Percentiles rank a stretch among this genome's conserved stretches.
Evolutionary conservation across 2,329 filamentous ascomycete genomes (phyloP).

Genomic region (Ceratocystis cubensis): DNA sequence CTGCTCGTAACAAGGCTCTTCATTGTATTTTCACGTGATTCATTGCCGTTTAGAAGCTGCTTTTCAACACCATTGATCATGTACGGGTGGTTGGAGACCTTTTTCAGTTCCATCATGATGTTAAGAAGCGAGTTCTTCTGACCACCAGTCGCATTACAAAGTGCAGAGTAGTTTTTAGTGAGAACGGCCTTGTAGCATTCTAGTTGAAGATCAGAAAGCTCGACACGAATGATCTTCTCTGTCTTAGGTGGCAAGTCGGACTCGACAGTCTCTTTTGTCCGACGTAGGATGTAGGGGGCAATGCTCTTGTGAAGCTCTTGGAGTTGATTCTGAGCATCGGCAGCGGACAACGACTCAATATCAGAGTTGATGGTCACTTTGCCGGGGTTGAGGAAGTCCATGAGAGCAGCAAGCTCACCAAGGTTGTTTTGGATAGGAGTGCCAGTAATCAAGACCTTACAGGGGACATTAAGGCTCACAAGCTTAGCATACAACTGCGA

Average conservation of each 20-base stretch:
- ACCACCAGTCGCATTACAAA: slow-evolving; percentile 79
- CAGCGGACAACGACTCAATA: slow-evolving; percentile 64
- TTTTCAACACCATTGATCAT: slow-evolving; percentile 95
- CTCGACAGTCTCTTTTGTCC: slow-evolving; percentile 95
- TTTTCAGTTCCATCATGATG: slow-evolving; percentile 99
- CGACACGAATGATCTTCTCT: slow-evolving; percentile 96
- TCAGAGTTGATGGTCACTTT: slow-evolving; percentile 84
- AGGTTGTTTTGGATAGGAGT: slow-evolving; percentile 97
- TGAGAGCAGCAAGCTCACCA: slow-evolving; percentile 77
- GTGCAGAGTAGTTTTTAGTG: slow-evolving; percentile 85
- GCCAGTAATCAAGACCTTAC: slow-evolving; percentile 85
- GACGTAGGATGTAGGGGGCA: slow-evolving; percentile 84
- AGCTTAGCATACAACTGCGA: slow-evolving; percentile 84
- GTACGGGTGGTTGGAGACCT: slow-evolving; percentile 96
- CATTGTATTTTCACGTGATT: slow-evolving; percentile 75
- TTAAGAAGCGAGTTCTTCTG: slow-evolving; percentile 93
- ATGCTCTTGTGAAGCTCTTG: slow-evolving; percentile 75
- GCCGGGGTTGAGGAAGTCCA: slow-evolving; percentile 96
- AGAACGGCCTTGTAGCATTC: slow-evolving; percentile 99
- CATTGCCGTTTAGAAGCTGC: slow-evolving; percentile 67
- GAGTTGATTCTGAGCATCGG: slow-evolving; percentile 76
- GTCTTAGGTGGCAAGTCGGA: slow-evolving; percentile 93
- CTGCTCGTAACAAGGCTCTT: slow-evolving; percentile 92
- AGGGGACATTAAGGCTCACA: slow-evolving; percentile 73
- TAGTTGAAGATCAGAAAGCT: slow-evolving; percentile 87